Base-by-base conservation (phyloP, 75 land plant genomes). In the Isoetes taiwanensis region DNA sequence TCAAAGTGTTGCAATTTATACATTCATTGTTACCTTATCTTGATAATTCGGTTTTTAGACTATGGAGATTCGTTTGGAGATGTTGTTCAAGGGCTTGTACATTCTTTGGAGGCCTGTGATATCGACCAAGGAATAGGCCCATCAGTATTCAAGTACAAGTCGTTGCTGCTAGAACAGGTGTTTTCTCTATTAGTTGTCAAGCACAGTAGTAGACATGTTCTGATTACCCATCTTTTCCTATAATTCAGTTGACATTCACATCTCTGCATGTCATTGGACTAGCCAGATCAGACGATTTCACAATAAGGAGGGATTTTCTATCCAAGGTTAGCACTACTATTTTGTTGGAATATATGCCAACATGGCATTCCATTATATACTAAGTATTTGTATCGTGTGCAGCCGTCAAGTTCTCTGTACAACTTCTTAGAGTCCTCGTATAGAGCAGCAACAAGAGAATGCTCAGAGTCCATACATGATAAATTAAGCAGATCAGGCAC, bases 151-250 rank as follows among this genome's bases (percentile, higher is more conserved):
- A 93, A 82, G 46, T 88, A 93, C 62, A 72, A 59, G 63, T 52
- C 58, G 61, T 71, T 83, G 37, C 80, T 93, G 41, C 71, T 74
- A 54, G 83, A 88, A 38, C 98, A 93, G 95, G 98, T 91, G n/a
- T n/a, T n/a, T n/a, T n/a, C n/a, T n/a, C n/a, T n/a, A n/a, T n/a
- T n/a, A n/a, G n/a, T n/a, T n/a, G n/a, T n/a, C n/a, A n/a, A n/a
- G n/a, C n/a, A n/a, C n/a, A n/a, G 9, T 23, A 29, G 11, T 1
- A 5, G 43, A 30, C 21, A 32, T 21, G 8, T 32, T 10, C 28
- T 28, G 8, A 26, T 62, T 1, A 5, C 39, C 33, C 11, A 33
- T 11, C 43, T 58, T 34, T 32, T 10, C 17, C 21, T 32, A 0
- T 19, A 16, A 14, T 58, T 12, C 80, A 90, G 94, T 34, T 90